Evolutionary conservation across 805 yeast species (phyloP).

Genomic region (Hanseniaspora taiwanica): DNA sequence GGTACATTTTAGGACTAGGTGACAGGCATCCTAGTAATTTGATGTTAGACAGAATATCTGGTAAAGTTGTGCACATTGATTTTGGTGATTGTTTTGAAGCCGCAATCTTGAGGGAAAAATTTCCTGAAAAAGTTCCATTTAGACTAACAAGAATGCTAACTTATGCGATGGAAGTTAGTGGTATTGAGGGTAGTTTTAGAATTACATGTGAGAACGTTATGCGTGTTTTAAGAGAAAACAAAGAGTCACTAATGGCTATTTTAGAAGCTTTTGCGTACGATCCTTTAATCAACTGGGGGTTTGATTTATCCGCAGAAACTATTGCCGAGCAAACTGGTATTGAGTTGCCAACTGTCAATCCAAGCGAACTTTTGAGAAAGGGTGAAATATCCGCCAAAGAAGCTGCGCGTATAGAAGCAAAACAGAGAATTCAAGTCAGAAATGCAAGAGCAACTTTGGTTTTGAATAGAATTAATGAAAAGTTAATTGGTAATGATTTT

Average conservation of each 20-base stretch:
- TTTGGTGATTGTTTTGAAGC: slow-evolving; percentile 99
- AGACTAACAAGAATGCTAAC: slow-evolving; percentile 93
- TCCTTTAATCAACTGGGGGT: slow-evolving; percentile 98
- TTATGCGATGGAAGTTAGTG: slow-evolving; percentile 98
- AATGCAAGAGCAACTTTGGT: slow-evolving; percentile 88
- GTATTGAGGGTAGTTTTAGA: slow-evolving; percentile 93
- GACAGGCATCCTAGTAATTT: slow-evolving; percentile 96
- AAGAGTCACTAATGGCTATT: slow-evolving; percentile 94
- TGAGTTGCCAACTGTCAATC: slow-evolving; percentile 50
- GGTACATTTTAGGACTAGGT: slow-evolving; percentile 91
- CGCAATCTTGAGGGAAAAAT: slow-evolving; percentile 89
- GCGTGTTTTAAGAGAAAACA: slow-evolving; percentile 85
- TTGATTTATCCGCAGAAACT: slow-evolving; percentile 76
- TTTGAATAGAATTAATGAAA: slow-evolving; percentile 78
- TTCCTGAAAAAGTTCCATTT: slow-evolving; percentile 97
- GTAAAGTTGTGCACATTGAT: slow-evolving; percentile 93
- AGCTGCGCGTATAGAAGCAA: slow-evolving; percentile 53
- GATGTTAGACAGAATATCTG: slow-evolving; percentile 89
- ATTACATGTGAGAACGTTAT: slow-evolving; percentile 95
- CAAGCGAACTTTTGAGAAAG: slow-evolving; percentile 53
- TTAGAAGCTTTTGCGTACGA: slow-evolving; percentile 97
- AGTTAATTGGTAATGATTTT: slow-evolving; percentile 88
- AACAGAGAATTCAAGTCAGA: slow-evolving; percentile 58
- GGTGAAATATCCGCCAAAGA: slow-evolving; percentile 71
- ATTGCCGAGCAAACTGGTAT: slow-evolving; percentile 64